Evolutionary conservation across 2,329 filamentous ascomycete genomes (phyloP), one percentile per base, ranked within the genome.

Genomic region (Delphinella strobiligena): DNA sequence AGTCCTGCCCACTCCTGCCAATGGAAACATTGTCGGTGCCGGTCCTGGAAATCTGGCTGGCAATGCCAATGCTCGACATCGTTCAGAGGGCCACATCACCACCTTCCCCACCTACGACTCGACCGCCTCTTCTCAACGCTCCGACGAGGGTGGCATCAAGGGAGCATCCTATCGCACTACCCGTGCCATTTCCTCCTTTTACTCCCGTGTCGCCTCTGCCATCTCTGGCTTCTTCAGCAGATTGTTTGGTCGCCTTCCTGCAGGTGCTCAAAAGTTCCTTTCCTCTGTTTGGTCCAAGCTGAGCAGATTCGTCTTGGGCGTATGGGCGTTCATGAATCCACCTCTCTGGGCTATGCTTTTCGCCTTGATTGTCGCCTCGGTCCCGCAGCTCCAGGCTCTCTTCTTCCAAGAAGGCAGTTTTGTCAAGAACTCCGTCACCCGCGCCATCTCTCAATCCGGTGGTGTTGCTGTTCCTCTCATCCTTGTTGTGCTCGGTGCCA

Each of bases 271-370:
- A 50, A 69, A 62, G 37, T 48, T 55, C 5, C 52, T 78, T 3
- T 59, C 64, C 8, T 63, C 58, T 17, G 46, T 64, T 14, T 63
- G 58, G 33, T 58, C 53, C 22, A 61, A 58, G 31, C 38, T 64
- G 19, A 51, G 50, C 59, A 72, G 58, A 46, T 80, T 84, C 50
- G 61, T 74, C 49, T 63, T 62, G 36, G 87, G 87, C 38, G 58
- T 88, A 10, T 91, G 83, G 82, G 82, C 83, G 35, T 94, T 95
- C 60, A 96, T 98, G 89, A 96, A 96, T 61, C 89, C 91, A 31
- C 91, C 91, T 1, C 77, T 98, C 18, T 96, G 88, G 87, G 88
- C 91, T 19, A 96, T 98, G 91, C 67, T 96, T 24, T 68, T 79
- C 30, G 85, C 91, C n/a, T 80, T 96, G 34, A 64, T 94, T 37